Base-by-base conservation (phyloP, 2,329 filamentous ascomycete species). In the Diaporthe velutina region DNA sequence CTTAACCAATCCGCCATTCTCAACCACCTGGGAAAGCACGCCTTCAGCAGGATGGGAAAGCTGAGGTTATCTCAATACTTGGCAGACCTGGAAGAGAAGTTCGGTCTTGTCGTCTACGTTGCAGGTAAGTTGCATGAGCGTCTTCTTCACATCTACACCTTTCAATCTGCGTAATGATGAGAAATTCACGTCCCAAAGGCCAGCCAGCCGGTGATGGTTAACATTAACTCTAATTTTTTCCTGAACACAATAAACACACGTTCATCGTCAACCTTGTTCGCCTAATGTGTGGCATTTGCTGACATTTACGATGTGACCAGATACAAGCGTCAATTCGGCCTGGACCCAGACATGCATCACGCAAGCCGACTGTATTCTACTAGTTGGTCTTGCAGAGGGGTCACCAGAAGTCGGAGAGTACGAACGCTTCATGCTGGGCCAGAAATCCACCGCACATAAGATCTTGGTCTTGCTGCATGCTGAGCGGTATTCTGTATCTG, bases 341-440 rank as follows among this genome's bases (percentile, higher is more conserved):
- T 99, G 97, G 97, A 99, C 97, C 0, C 95, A 98, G 80, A 98
- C 97, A 0, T 99, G 97, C 82, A 98, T 99, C 77, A 93, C 94
- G 22, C 97, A 99, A 83, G 97, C 97, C 2, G 97, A 99, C 83
- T 98, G 96, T 78, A 98, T 99, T 77, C 88, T 99, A 10, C 88
- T 99, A 12, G 95, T 99, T 38, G 97, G 95, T 0, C 86, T 98
- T 19, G 97, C 96, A 0, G 97, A 98, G 81, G 93, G 93, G 0
- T 98, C 96, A 4, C 93, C 97, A 0, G 93, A 90, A 58, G 97
- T 98, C 78, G 97, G 97, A 55, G 97, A 99, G 82, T 99, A 98
- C 79, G 97, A 99, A 83, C 91, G 97, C 3, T 98, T 99, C 82
- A 90, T 99, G 80, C 89, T 99, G 22, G 97, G 97, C 0, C 98